These are phyloP conservation scores for Komagataella mondaviorum DNA, from an alignment of 805 yeast species.

Conservation along the genomic window DNA sequence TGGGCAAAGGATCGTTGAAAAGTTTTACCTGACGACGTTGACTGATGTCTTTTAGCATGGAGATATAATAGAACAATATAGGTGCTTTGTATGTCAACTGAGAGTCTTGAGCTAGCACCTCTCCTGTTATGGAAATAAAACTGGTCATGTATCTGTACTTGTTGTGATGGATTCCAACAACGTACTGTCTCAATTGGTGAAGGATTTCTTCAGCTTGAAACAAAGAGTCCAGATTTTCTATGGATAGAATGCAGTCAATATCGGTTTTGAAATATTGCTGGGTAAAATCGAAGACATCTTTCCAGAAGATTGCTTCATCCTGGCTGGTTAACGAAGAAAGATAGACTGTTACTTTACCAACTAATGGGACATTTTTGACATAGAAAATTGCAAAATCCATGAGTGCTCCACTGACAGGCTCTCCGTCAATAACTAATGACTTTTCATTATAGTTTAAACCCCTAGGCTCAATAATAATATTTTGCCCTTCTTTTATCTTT, in stretches of 20 bases:
- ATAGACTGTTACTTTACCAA: conserved; percentile 34
- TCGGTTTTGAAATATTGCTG: conserved; percentile 62
- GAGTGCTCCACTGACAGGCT: conserved; percentile 51
- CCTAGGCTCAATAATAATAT: conserved; percentile 39
- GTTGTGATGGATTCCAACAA: conserved; percentile 64
- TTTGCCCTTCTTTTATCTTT: conserved; percentile 24
- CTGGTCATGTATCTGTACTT: conserved; percentile 71
- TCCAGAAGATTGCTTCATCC: conserved; percentile 65
- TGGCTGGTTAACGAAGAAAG: conserved; percentile 71
- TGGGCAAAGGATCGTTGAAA: conserved; percentile 61
- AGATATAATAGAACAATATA: conserved; percentile 56
- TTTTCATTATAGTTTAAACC: conserved; percentile 67
- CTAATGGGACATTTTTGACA: conserved; percentile 41
- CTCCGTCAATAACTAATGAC: conserved; percentile 54
- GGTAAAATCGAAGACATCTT: conserved; percentile 50
- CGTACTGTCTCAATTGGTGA: conserved; percentile 58
- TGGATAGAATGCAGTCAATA: conserved; percentile 57
- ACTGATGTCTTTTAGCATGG: conserved; percentile 51
- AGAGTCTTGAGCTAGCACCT: conserved; percentile 53
- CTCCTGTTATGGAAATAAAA: conserved; percentile 51
- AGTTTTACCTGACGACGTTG: conserved; percentile 62
- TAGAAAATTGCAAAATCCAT: conserved; percentile 63
- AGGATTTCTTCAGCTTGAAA: conserved; percentile 73
- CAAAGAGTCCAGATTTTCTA: conserved; percentile 62
- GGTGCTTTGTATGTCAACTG: conserved; percentile 61